Evolutionary conservation across 164 flowering plant species (phyloP), one percentile per base, ranked within the genome.

Genomic region (Tetrastigma voinierianum): DNA sequence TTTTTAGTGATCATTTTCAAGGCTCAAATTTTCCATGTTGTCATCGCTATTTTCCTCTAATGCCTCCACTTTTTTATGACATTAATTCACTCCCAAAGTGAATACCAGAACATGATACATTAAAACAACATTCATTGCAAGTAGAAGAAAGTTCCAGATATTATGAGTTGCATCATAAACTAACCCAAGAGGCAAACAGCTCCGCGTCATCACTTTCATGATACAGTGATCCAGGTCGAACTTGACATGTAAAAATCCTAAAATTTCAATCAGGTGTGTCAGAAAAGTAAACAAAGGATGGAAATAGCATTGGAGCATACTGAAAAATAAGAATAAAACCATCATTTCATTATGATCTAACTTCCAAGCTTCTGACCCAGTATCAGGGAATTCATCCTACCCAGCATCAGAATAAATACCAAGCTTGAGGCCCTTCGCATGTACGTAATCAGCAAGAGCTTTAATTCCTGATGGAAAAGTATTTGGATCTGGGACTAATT

Each of bases 361-460:
- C 14, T 62, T 40, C 45, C 15, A 61, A 60, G 45, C 65, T 20
- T 67, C 46, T 20, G 53, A 43, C 23, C 53, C 13, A 19, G 5
- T 46, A 21, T 59, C 47, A 12, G 44, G 65, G 67, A 67, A 48
- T 66, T 60, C 3, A 62, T 59, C 90, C 71, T 89, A 96, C 98
- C 98, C 98, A 72, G 98, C 99, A 87, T 88, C 93, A 70, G 98
- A 96, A 80, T 96, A 96, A 54, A 96, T 93, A 51, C 99, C 98
- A 67, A 96, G 90, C 83, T 93, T 96, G 63, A 96, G 96, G 65
- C 90, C 95, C 76, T 87, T 89, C 64, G 66, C 84, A 72, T 93
- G 99, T 44, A 95, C 74, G 80, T 95, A 93, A 70, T 95, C 96
- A 59, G 97, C 96, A 52, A 95, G 83, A 65, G 88, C 85, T 80